These are phyloP conservation scores for Trichoderma sp. DNA, from an alignment of 2,329 filamentous ascomycete genomes.

Conservation along the genomic window DNA sequence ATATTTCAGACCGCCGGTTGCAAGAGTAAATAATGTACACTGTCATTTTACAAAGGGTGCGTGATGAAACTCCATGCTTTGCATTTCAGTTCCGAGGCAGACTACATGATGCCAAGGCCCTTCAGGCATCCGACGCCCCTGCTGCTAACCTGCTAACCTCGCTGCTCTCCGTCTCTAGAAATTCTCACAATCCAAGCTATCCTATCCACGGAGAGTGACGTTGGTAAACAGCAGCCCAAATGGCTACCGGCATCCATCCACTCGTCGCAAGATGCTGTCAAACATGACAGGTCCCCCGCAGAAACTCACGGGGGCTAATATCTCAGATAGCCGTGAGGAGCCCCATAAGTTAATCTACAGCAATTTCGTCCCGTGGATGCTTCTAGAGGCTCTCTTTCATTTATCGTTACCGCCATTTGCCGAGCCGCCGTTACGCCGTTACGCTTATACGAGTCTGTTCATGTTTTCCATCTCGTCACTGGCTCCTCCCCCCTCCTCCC, in stretches of 20 bases:
- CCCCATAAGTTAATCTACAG: conserved; percentile 11
- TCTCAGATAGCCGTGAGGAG: conserved; percentile 20
- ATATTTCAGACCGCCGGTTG: neutral
- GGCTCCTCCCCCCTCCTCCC: neutral
- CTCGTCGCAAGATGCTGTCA: conserved; percentile 18
- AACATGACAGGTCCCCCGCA: conserved; percentile 21
- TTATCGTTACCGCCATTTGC: conserved; percentile 12
- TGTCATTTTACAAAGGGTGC: neutral
- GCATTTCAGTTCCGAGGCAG: neutral
- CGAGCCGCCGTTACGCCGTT: conserved; percentile 14
- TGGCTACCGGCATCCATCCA: conserved; percentile 17
- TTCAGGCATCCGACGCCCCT: neutral
- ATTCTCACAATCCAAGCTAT: neutral
- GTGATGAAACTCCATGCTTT: neutral
- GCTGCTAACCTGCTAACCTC: neutral
- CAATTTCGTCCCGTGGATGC: neutral
- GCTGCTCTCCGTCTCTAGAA: neutral
- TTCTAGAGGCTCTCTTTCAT: conserved; percentile 14
- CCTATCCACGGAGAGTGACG: neutral
- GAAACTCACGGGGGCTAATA: conserved; percentile 8
- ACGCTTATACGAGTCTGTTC: neutral
- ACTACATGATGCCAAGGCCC: neutral
- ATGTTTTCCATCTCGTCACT: neutral
- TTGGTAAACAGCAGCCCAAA: neutral
- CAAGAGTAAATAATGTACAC: neutral